Percentiles rank a stretch among this genome's conserved stretches.
phyloP scores from a whole-genome alignment of 352 stramenopile species.

The Globisporangium canariense region DNA sequence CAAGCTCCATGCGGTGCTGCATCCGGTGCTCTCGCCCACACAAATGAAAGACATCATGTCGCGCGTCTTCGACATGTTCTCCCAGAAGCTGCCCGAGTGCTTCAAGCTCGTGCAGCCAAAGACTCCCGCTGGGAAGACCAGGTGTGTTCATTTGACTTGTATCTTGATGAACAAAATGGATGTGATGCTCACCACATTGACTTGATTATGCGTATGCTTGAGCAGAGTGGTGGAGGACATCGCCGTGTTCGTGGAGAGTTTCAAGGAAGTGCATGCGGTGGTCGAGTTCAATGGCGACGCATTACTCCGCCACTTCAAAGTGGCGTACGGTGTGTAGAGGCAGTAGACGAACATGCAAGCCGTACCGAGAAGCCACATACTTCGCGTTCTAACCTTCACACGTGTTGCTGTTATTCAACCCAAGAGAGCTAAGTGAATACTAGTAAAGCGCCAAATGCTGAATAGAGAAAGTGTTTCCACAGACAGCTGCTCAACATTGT shows the following conservation, averaged over 20 bases:
- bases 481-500: neutral
- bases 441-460: too few species aligned
- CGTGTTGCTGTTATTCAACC: too few species aligned
- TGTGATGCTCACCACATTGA: neutral
- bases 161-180: neutral
- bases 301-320: constrained; percentile 63
- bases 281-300: constrained; percentile 62
- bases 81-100: constrained; percentile 85
- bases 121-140: constrained; percentile 66
- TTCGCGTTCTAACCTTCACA: neutral
- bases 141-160: constrained; percentile 29
- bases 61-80: constrained; percentile 86
- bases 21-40: constrained; percentile 88
- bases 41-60: constrained; percentile 96
- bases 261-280: constrained; percentile 62
- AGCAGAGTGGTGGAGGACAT: constrained; percentile 72
- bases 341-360: neutral
- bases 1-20: constrained; percentile 94
- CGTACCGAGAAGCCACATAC: too few species aligned
- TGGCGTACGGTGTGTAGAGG: constrained; percentile 35
- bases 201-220: neutral
- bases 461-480: too few species aligned
- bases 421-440: too few species aligned
- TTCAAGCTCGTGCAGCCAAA: constrained; percentile 84
- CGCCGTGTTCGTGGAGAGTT: constrained; percentile 67